Evolutionary conservation across 1,284 basidiomycete genomes (phyloP).

Genomic region (Rhodotorula sp.): DNA sequence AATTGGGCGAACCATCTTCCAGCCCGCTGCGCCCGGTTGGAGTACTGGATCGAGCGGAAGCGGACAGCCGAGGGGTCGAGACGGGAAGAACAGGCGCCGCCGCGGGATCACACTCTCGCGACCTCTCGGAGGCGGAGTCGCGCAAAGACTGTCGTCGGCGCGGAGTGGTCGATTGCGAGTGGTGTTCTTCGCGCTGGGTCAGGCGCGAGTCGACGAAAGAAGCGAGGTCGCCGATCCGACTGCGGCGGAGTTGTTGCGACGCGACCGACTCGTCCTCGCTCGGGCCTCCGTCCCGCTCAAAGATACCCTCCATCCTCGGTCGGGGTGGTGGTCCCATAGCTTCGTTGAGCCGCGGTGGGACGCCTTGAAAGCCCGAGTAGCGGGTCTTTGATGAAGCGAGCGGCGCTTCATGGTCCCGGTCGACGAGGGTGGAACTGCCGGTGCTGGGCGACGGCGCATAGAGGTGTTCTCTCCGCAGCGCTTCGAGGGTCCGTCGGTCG

Average conservation of each 20-base stretch:
- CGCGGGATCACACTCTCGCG: constrained; percentile 7
- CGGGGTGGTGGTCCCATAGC: no score
- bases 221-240: constrained; percentile 19
- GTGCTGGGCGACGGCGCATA: constrained; percentile 33
- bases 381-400: not conserved
- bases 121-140: constrained; percentile 17
- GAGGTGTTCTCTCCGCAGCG: not conserved
- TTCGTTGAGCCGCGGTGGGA: not conserved
- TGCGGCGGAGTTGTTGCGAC: constrained; percentile 12
- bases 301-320: constrained; percentile 6
- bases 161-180: not conserved
- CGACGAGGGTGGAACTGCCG: constrained; percentile 35
- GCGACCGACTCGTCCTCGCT: constrained; percentile 27
- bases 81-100: not conserved
- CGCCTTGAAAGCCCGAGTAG: not conserved
- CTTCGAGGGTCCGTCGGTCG: not conserved
- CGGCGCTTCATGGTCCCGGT: constrained; percentile 17
- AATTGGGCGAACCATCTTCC: not conserved
- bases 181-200: not conserved
- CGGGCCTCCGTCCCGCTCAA: not conserved
- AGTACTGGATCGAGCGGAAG: not conserved
- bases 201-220: constrained; percentile 26
- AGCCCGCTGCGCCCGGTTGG: not conserved
- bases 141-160: constrained; percentile 14
- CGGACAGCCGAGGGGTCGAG: not conserved